Evolutionary conservation across 768 basidiomycete species (phyloP).

Genomic region (Suillus clintonianus): DNA sequence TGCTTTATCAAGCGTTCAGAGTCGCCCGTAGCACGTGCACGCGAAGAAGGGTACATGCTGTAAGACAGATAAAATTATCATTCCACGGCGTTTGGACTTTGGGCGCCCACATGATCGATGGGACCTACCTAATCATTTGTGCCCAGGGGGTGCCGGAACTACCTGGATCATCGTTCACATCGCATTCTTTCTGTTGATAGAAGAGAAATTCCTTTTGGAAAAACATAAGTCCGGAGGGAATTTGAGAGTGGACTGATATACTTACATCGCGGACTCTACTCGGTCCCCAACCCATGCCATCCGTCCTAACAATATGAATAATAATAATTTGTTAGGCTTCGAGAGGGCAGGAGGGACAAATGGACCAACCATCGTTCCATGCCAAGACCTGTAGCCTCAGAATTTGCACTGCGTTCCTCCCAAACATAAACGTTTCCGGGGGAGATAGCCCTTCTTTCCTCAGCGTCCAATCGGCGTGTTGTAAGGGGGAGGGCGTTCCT

Average conservation of each 20-base stretch:
- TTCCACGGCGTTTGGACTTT: conserved; percentile 13
- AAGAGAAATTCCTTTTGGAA: conserved; percentile 51
- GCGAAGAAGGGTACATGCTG: conserved; percentile 42
- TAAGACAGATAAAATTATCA: conserved; percentile 13
- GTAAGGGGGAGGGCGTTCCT: conserved; percentile 69
- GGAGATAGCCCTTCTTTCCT: conserved; percentile 71
- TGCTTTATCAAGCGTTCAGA: conserved; percentile 53
- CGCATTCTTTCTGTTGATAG: conserved; percentile 51
- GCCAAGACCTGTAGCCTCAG: conserved; percentile 78
- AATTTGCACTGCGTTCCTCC: conserved; percentile 85
- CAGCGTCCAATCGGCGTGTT: conserved; percentile 78
- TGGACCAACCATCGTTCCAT: conserved; percentile 76
- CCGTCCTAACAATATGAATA: conserved; percentile 40
- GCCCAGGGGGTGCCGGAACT: conserved; percentile 71
- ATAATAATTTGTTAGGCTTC: conserved; percentile 1
- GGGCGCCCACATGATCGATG: conserved; percentile 34
- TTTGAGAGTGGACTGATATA: neutral
- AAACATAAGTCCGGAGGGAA: conserved; percentile 2
- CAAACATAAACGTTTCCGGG: conserved; percentile 86
- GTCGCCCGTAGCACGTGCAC: conserved; percentile 39
- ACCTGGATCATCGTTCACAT: conserved; percentile 39
- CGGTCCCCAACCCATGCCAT: conserved; percentile 83
- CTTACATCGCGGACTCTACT: conserved; percentile 62
- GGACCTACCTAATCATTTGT: conserved; percentile 64
- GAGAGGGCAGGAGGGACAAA: neutral